Percentiles rank a stretch among this genome's conserved stretches.
phyloP scores from a whole-genome alignment of 805 yeast species.

The Barnettozyma siamensis region DNA sequence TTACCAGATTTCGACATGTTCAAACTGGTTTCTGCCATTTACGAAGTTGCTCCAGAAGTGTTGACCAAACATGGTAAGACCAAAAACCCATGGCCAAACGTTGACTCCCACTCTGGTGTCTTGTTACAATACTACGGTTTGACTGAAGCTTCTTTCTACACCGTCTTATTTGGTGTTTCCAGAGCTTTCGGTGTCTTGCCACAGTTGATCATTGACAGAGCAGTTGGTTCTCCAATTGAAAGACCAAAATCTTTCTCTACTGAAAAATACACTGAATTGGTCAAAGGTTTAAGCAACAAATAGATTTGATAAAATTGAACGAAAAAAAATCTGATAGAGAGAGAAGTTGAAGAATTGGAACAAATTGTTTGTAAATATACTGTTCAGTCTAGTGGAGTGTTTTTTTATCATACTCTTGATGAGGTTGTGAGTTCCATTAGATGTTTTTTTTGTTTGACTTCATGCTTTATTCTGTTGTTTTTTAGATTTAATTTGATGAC shows the following conservation, averaged over 20 bases:
- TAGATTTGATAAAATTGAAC: conserved; percentile 6
- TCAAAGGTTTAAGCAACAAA: conserved; percentile 35
- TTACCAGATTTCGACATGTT: conserved; percentile 76
- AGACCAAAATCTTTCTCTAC: conserved; percentile 93
- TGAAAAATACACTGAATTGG: conserved; percentile 84
- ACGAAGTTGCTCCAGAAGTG: conserved; percentile 78
- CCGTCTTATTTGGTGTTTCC: conserved; percentile 80
- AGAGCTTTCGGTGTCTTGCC: conserved; percentile 86
- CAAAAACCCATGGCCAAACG: conserved; percentile 92
- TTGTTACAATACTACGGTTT: conserved; percentile 80
- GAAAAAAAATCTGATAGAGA: background rate
- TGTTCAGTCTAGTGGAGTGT: too few relatives aligned
- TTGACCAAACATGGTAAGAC: conserved; percentile 83
- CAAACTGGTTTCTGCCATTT: conserved; percentile 70
- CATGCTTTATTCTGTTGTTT: conserved; percentile 3
- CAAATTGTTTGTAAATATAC: too few relatives aligned
- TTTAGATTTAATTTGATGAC: conserved; percentile 10
- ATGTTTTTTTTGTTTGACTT: conserved; percentile 4
- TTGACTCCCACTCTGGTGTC: conserved; percentile 84
- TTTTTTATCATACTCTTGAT: conserved; percentile 1
- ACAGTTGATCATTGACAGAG: conserved; percentile 80
- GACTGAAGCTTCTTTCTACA: conserved; percentile 77
- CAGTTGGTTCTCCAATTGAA: conserved; percentile 75
- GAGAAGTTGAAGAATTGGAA: background rate
- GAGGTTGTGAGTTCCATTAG: background rate